Conservation (phyloP, 2,329 filamentous ascomycete genomes). For the Aspergillus fumigatus region DNA sequence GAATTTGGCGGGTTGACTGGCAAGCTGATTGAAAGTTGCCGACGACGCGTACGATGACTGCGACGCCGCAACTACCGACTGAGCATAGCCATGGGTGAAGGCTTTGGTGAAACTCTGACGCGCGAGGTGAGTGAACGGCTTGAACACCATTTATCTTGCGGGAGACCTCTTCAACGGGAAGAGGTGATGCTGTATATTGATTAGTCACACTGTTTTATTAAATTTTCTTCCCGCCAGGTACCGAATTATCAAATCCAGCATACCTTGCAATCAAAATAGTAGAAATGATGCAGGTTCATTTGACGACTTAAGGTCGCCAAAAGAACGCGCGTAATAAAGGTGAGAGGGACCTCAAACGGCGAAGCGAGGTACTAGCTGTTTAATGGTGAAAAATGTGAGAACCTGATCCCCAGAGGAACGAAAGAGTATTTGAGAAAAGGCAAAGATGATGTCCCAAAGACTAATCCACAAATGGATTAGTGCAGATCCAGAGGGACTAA, state of each 20-base stretch:
- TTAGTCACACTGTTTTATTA: slow-evolving; percentile 11
- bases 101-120: slow-evolving; percentile 96
- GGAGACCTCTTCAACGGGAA: slow-evolving; percentile 60
- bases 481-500: slow-evolving; percentile 7
- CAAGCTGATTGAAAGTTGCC: slow-evolving; percentile 53
- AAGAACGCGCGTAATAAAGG: slow-evolving; percentile 64
- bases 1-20: slow-evolving; percentile 48
- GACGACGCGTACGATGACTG: slow-evolving; percentile 74
- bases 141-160: slow-evolving; percentile 82
- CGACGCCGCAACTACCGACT: slow-evolving; percentile 92
- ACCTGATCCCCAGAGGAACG: background rate
- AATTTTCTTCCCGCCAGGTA: background rate
- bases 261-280: slow-evolving; percentile 61
- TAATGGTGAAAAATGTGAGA: background rate
- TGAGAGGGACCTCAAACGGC: slow-evolving; percentile 3
- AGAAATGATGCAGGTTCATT: slow-evolving; percentile 91
- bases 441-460: slow-evolving; percentile 12
- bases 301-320: slow-evolving; percentile 86
- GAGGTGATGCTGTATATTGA: slow-evolving; percentile 44
- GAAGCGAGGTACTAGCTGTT: background rate
- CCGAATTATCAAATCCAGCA: slow-evolving; percentile 24
- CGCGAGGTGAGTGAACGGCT: slow-evolving; percentile 74
- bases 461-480: slow-evolving; percentile 11
- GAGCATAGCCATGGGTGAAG: slow-evolving; percentile 95
- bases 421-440: slow-evolving; percentile 14